Evolutionary conservation across 768 basidiomycete genomes (phyloP), one percentile per base, ranked within the genome.

Genomic region (Xerocomellus intermedius): DNA sequence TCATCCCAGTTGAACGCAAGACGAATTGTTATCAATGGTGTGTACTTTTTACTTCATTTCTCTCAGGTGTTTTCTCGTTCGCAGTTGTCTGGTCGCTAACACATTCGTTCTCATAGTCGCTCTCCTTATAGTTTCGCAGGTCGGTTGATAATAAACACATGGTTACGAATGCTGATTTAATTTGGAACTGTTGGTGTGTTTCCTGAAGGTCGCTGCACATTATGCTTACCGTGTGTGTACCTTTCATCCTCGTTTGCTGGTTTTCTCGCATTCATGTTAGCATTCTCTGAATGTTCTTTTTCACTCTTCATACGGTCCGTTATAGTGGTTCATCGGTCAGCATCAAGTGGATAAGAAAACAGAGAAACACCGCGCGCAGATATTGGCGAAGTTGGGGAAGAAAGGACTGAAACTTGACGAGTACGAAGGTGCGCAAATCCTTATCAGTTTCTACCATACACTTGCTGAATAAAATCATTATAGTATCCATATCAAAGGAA

Each of bases 401-500:
- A 80, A 74, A 38, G 79, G 83, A 46, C 75, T 97, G 5, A 82
- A 90, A 61, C 77, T 99, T 50, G 85, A 91, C 63, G 95, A 98
- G 71, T 91, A 98, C 66, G 96, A 99, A 76, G 75, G 91, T 92
- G 69, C 58, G 87, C 70, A 28, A 14, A 14, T 24, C 19, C n/a
- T 28, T n/a, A 10, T 43, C 3, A 13, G 7, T 13, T 13, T 32
- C 17, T 35, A 9, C 16, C 26, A 9, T 19, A 14, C 17, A 9
- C 14, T 22, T 3, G 1, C 38, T 44, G 26, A 48, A 50, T 30
- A 48, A 28, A 22, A 59, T 59, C 10, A 9, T 22, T 54, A 2
- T 57, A 91, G 90, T 84, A 54, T 86, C 85, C 39, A 93, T 98
- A 52, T 92, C 96, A 5, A 89, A 87, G 37, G 95, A 98, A 64